Conservation (phyloP, 352 stramenopile species). For the Pythium grandisporangium region DNA sequence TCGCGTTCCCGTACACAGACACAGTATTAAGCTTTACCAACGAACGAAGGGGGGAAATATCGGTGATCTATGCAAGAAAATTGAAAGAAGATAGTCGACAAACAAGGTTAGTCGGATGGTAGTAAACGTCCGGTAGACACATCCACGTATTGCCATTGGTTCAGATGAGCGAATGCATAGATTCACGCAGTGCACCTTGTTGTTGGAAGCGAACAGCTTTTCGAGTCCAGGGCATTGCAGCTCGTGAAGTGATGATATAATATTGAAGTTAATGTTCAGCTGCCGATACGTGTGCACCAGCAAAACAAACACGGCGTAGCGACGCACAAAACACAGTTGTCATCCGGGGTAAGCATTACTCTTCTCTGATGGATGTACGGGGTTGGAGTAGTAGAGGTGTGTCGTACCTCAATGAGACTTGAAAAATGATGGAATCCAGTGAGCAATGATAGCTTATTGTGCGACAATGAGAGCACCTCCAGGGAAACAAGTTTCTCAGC, state of each 20-base stretch:
- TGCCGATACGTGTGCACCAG: no score
- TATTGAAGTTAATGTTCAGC: conserved; percentile 40
- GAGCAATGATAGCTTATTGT: conserved; percentile 58
- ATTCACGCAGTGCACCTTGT: conserved; percentile 12
- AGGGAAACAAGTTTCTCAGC: conserved; percentile 44
- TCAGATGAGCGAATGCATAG: no score
- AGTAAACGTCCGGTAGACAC: no score
- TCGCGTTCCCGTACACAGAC: conserved; percentile 21
- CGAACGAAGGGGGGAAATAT: conserved; percentile 12
- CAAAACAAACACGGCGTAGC: no score
- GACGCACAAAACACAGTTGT: no score
- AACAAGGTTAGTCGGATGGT: no score
- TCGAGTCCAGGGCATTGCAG: conserved; percentile 23
- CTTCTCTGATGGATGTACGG: no score
- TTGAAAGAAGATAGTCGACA: background rate
- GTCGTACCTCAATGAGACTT: conserved; percentile 60
- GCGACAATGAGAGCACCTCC: conserved; percentile 76
- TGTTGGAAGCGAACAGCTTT: conserved; percentile 29
- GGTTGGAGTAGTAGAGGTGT: background rate
- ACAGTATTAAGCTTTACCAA: conserved; percentile 21
- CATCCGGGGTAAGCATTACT: no score
- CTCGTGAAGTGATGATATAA: conserved; percentile 19
- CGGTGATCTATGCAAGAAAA: conserved; percentile 10
- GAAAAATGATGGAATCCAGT: conserved; percentile 55
- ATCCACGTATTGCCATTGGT: no score